phyloP scores from a whole-genome alignment of 768 basidiomycete genomes.

The Asterophora lycoperdoides region DNA sequence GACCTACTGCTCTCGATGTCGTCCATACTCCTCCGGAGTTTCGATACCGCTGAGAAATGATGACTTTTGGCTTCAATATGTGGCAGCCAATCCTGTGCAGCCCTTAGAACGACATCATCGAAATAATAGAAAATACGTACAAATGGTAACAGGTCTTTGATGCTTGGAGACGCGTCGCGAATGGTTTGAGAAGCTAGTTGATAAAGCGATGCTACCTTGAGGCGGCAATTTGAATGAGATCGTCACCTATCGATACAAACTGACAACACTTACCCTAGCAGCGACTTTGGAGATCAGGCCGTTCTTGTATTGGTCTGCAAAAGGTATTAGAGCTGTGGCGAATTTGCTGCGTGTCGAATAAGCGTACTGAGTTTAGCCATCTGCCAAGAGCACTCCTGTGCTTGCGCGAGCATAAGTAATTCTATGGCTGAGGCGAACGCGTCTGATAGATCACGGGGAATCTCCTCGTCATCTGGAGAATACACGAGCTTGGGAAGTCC shows the following conservation, averaged over 20 bases:
- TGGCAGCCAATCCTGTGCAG: constrained; percentile 63
- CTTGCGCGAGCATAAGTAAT: constrained; percentile 84
- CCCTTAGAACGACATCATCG: neutral
- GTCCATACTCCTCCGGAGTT: constrained; percentile 84
- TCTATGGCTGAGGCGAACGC: constrained; percentile 61
- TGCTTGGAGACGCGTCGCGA: constrained; percentile 38
- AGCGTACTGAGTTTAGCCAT: constrained; percentile 74
- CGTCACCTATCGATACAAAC: neutral
- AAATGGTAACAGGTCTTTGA: constrained; percentile 48
- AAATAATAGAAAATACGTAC: constrained; percentile 31
- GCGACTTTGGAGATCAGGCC: constrained; percentile 81
- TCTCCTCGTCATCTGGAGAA: constrained; percentile 46
- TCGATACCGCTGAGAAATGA: constrained; percentile 88
- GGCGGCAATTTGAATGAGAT: neutral
- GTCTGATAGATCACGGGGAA: constrained; percentile 61
- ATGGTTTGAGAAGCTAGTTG: constrained; percentile 41
- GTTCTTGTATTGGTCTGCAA: constrained; percentile 67
- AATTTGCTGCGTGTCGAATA: neutral
- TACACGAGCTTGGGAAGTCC: constrained; percentile 50
- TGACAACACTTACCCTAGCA: constrained; percentile 44
- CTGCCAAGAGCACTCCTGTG: constrained; percentile 97
- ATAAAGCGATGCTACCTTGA: constrained; percentile 63
- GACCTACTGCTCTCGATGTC: constrained; percentile 77
- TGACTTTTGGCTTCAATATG: constrained; percentile 78
- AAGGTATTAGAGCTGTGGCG: constrained; percentile 12